phyloP scores from a whole-genome alignment of 805 yeast genomes.

The Scheffersomyces coipomensis region DNA sequence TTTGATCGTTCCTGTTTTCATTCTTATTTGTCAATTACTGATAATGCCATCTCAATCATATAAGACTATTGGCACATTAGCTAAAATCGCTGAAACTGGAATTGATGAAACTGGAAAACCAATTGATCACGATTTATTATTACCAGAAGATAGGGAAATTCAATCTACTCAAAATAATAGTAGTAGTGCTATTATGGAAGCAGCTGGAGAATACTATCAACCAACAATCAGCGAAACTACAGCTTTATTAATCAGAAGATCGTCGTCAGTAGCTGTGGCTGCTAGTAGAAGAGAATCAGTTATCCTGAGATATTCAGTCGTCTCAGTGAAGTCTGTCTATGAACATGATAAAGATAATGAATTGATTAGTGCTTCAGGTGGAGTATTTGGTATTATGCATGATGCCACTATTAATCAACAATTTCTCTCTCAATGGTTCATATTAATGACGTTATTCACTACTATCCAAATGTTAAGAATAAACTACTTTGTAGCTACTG shows the following conservation, averaged over 20 bases:
- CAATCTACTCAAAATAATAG: constrained; percentile 4
- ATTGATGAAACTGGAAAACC: constrained; percentile 68
- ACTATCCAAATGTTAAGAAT: constrained; percentile 88
- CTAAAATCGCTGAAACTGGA: constrained; percentile 70
- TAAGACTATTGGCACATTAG: constrained; percentile 66
- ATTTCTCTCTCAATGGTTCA: constrained; percentile 69
- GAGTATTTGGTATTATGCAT: constrained; percentile 79
- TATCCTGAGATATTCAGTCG: constrained; percentile 33
- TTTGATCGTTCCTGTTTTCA: constrained; percentile 74
- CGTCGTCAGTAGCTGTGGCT: constrained; percentile 11
- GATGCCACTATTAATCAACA: constrained; percentile 51
- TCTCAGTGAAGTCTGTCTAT: constrained; percentile 56
- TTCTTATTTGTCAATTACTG: constrained; percentile 66
- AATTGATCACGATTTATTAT: constrained; percentile 44
- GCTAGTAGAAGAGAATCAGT: constrained; percentile 29
- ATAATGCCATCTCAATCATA: constrained; percentile 81
- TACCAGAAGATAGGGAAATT: constrained; percentile 35
- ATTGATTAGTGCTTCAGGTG: constrained; percentile 53
- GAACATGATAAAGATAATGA: constrained; percentile 65
- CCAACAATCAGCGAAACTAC: constrained; percentile 43
- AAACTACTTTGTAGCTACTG: constrained; percentile 89
- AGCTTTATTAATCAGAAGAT: constrained; percentile 31
- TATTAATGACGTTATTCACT: constrained; percentile 73
- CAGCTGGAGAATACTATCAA: constrained; percentile 14
- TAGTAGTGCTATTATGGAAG: constrained; percentile 3